These are phyloP conservation scores for Alternaria conjuncta DNA, from an alignment of 2,329 filamentous ascomycete genomes.

Conservation along the genomic window DNA sequence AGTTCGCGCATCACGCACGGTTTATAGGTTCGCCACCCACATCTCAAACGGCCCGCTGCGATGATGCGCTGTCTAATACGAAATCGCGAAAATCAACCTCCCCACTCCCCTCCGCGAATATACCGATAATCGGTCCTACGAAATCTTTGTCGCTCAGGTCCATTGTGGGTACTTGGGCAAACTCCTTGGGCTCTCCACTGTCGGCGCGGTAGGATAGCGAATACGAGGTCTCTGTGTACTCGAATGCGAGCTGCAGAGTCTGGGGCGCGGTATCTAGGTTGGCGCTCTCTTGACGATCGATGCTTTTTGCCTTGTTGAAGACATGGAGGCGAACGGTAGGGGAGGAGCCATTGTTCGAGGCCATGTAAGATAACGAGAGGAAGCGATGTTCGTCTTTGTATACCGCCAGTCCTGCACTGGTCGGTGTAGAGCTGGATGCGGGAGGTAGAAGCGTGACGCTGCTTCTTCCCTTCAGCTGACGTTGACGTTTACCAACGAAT, in stretches of 20 bases:
- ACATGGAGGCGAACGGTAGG: neutral
- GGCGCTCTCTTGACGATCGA: neutral
- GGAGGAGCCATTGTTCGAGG: neutral
- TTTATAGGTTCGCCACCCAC: neutral
- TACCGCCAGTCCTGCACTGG: constrained; percentile 9
- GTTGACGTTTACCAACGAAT: constrained; percentile 21
- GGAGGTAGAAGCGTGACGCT: constrained; percentile 1
- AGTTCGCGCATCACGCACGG: neutral
- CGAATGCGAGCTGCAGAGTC: neutral
- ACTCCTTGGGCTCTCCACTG: neutral
- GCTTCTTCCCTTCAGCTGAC: constrained; percentile 11
- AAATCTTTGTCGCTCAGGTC: constrained; percentile 21
- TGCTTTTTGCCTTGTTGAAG: constrained; percentile 14
- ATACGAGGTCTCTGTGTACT: constrained; percentile 14
- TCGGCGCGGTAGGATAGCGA: neutral
- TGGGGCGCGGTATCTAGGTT: neutral
- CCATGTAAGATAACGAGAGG: constrained; percentile 8
- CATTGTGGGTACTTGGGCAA: constrained; percentile 6
- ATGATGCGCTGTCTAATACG: neutral
- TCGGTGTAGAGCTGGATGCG: neutral
- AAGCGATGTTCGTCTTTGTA: constrained; percentile 30
- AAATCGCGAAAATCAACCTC: neutral
- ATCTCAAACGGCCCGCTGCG: neutral
- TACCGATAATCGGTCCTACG: constrained; percentile 20
- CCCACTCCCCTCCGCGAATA: constrained; percentile 7